phyloP scores from a whole-genome alignment of 306 rosid species.

The Castanea sativa region DNA sequence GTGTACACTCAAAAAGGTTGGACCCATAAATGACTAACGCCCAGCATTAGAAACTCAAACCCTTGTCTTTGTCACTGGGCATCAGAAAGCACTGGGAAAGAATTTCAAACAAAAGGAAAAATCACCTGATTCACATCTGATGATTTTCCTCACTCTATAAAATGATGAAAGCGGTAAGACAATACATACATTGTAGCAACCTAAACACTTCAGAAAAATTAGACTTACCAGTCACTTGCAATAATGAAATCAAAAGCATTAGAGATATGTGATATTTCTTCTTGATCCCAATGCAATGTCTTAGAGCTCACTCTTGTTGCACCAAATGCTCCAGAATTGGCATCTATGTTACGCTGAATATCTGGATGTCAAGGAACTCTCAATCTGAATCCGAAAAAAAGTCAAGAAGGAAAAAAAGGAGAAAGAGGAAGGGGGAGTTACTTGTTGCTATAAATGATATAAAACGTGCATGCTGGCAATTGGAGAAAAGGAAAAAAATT shows the following conservation, averaged over 20 bases:
- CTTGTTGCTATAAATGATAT: background rate
- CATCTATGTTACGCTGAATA: slow-evolving; percentile 73
- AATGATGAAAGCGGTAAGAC: background rate
- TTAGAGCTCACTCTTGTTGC: slow-evolving; percentile 64
- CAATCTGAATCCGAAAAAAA: slow-evolving; percentile 9
- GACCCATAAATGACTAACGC: background rate
- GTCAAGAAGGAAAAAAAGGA: background rate
- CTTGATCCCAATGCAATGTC: slow-evolving; percentile 87
- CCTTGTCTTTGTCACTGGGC: background rate
- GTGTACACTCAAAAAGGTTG: background rate
- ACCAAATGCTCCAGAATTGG: slow-evolving; percentile 72
- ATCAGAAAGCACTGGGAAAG: background rate
- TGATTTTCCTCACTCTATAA: background rate
- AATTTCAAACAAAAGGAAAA: background rate
- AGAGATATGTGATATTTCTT: slow-evolving; percentile 41
- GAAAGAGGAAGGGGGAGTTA: background rate
- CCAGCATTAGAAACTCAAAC: slow-evolving; percentile 10
- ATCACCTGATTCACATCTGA: slow-evolving; percentile 19
- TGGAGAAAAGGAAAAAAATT: background rate
- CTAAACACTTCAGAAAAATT: slow-evolving; percentile 10
- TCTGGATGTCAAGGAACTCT: slow-evolving; percentile 52
- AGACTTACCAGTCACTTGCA: slow-evolving; percentile 79
- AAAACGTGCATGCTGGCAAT: background rate
- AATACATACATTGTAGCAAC: background rate
- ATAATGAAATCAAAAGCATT: slow-evolving; percentile 66